These are phyloP conservation scores for Calonectria hawksworthii DNA, from an alignment of 2,329 filamentous ascomycete genomes.

Conservation along the genomic window DNA sequence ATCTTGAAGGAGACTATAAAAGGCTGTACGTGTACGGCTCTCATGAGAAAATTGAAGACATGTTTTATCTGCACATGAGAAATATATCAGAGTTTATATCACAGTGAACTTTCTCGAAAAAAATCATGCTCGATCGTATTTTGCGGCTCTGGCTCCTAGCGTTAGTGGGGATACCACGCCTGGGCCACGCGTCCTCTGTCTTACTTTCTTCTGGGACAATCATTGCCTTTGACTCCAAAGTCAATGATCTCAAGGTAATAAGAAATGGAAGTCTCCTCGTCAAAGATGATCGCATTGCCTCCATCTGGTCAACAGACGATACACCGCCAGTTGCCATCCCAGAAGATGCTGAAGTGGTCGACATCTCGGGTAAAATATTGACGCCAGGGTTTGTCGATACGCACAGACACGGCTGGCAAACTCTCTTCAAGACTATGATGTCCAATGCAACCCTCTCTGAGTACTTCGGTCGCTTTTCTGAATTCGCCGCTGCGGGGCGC, in stretches of 20 bases:
- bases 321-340: background rate
- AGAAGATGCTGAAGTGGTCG: constrained; percentile 49
- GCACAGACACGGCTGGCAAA: constrained; percentile 70
- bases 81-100: too few species aligned
- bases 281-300: background rate
- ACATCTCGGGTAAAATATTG: constrained; percentile 65
- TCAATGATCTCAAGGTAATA: background rate
- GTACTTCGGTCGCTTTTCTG: constrained; percentile 60
- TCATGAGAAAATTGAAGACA: too few species aligned
- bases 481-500: constrained; percentile 46
- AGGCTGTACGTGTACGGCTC: too few species aligned
- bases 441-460: constrained; percentile 64
- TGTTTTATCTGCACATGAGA: too few species aligned
- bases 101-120: too few species aligned
- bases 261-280: constrained; percentile 3
- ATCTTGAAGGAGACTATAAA: too few species aligned
- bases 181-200: too few species aligned
- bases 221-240: background rate
- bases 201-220: constrained; percentile 2
- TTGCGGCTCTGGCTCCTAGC: too few species aligned
- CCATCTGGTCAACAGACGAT: background rate
- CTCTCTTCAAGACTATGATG: constrained; percentile 64
- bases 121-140: too few species aligned
- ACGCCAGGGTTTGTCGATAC: constrained; percentile 70
- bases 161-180: too few species aligned